Evolutionary conservation across 352 stramenopile species (phyloP).

Genomic region (Phytopythium boreale): DNA sequence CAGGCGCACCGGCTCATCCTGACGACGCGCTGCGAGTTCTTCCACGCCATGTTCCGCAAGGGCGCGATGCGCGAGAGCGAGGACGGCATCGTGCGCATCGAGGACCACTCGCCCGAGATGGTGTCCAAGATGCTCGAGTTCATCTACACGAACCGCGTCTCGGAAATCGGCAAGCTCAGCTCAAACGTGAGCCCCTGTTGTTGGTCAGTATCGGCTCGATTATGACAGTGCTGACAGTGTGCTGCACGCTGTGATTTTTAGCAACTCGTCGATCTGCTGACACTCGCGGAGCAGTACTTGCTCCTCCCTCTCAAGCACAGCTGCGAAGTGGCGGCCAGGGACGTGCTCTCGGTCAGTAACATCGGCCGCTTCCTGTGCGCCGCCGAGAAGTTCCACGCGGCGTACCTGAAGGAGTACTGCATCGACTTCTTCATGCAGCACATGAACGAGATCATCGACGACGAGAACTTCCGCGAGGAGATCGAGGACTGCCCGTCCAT

Average conservation of each 20-base stretch:
- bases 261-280: slow-evolving; percentile 86
- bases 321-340: slow-evolving; percentile 70
- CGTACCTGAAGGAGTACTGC: slow-evolving; percentile 81
- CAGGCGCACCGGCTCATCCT: slow-evolving; percentile 72
- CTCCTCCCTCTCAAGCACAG: slow-evolving; percentile 71
- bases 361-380: slow-evolving; percentile 76
- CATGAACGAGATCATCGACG: slow-evolving; percentile 75
- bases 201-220: not conserved
- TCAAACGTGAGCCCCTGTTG: slow-evolving; percentile 47
- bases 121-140: slow-evolving; percentile 92
- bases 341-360: slow-evolving; percentile 70
- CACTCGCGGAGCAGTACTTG: slow-evolving; percentile 79
- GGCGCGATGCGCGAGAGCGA: slow-evolving; percentile 85
- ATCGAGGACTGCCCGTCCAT: slow-evolving; percentile 76
- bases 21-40: slow-evolving; percentile 86
- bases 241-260: slow-evolving; percentile 13
- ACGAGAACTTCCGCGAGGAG: slow-evolving; percentile 80
- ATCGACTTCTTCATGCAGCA: slow-evolving; percentile 76
- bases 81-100: slow-evolving; percentile 76
- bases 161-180: slow-evolving; percentile 71
- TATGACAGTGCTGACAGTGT: not conserved
- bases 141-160: slow-evolving; percentile 90
- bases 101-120: slow-evolving; percentile 77
- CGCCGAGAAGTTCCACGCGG: slow-evolving; percentile 82
- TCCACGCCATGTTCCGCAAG: slow-evolving; percentile 85